Conservation (phyloP, 345 rosid genomes). For the Jatropha curcas region DNA sequence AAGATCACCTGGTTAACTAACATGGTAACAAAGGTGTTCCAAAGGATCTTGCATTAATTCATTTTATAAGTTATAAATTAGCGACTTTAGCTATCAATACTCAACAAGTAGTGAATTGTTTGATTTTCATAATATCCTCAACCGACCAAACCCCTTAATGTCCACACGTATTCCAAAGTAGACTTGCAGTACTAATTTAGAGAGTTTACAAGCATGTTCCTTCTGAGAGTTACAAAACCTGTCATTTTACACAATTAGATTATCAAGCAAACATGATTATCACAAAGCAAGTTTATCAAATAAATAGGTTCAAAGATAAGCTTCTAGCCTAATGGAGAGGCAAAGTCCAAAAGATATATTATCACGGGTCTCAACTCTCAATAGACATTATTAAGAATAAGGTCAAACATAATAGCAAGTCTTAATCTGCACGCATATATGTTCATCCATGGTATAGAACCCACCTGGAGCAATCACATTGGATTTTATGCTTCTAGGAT, state of each 20-base stretch:
- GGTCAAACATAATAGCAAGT: not conserved
- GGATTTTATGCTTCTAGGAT: conserved; percentile 61
- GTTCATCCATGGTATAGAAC: conserved; percentile 25
- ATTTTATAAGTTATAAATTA: not conserved
- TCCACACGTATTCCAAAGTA: not conserved
- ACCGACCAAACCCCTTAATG: not conserved
- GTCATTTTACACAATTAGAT: not conserved
- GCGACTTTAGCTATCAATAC: not conserved
- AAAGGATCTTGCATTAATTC: not conserved
- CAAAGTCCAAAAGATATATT: not conserved
- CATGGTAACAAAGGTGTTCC: not conserved
- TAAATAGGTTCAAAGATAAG: not conserved
- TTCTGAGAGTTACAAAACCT: not conserved
- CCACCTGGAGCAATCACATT: conserved; percentile 76
- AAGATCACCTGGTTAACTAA: not conserved
- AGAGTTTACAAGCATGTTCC: not conserved
- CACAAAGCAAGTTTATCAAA: not conserved
- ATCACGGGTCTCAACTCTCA: not conserved
- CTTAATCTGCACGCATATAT: not conserved
- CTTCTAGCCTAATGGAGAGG: not conserved
- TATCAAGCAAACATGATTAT: not conserved
- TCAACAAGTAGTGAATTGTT: not conserved
- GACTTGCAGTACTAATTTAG: not conserved
- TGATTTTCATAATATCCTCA: not conserved
- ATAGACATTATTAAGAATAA: not conserved